Percentiles rank a stretch among this genome's conserved stretches.
Evolutionary conservation across 352 stramenopile genomes (phyloP).

Genomic region (Pythium vanterpoolii): DNA sequence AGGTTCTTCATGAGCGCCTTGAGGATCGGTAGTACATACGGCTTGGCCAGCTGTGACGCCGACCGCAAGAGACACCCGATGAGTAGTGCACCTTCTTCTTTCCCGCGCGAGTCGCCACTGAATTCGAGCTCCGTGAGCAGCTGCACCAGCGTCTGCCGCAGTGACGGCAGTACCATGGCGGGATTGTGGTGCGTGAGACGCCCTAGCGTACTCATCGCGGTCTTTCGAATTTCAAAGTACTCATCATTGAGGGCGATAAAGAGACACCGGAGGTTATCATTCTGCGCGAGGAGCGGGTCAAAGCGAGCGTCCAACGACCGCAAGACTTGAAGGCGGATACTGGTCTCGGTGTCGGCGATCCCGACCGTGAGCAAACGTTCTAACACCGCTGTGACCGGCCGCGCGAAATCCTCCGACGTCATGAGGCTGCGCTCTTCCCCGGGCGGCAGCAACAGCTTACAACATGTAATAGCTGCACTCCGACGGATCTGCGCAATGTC

Average conservation of each 20-base stretch:
- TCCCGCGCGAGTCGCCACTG: conserved; percentile 72
- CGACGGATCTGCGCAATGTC: conserved; percentile 83
- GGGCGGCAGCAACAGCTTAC: conserved; percentile 72
- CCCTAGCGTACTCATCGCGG: conserved; percentile 84
- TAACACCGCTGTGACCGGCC: conserved; percentile 69
- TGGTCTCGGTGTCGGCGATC: conserved; percentile 84
- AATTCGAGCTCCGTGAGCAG: conserved; percentile 86
- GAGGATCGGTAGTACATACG: conserved; percentile 83
- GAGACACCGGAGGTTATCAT: conserved; percentile 80
- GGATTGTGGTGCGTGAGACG: conserved; percentile 85
- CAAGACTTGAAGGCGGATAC: conserved; percentile 78
- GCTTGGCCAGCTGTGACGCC: conserved; percentile 72
- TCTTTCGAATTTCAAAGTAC: conserved; percentile 85
- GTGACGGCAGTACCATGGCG: conserved; percentile 71
- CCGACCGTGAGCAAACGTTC: conserved; percentile 80
- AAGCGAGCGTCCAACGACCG: conserved; percentile 80
- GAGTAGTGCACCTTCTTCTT: conserved; percentile 79
- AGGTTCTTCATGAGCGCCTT: conserved; percentile 87
- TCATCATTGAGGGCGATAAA: conserved; percentile 89
- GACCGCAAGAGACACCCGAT: conserved; percentile 79
- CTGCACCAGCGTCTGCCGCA: conserved; percentile 83
- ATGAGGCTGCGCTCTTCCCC: conserved; percentile 60
- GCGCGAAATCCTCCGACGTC: conserved; percentile 69
- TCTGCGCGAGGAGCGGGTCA: conserved; percentile 72
- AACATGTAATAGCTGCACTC: conserved; percentile 85